phyloP scores from a whole-genome alignment of 2,329 filamentous ascomycete genomes.

The Colletotrichum tropicicola region DNA sequence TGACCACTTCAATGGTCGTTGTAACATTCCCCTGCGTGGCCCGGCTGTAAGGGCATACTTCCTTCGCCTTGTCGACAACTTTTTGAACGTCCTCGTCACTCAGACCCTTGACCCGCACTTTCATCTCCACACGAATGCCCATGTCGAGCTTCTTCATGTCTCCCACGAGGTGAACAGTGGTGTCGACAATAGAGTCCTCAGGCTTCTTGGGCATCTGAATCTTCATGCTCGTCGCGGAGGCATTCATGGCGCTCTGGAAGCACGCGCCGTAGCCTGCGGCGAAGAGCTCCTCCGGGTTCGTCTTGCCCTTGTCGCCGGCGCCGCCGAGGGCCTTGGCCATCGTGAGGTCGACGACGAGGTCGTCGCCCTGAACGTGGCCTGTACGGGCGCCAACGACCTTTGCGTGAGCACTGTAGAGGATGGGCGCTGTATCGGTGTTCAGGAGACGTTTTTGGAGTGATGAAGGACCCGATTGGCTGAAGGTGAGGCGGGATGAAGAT shows the following conservation, averaged over 20 bases:
- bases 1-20: slow-evolving; percentile 35
- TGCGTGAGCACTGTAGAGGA: slow-evolving; percentile 47
- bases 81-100: slow-evolving; percentile 35
- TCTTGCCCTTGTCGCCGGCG: slow-evolving; percentile 47
- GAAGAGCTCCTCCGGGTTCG: slow-evolving; percentile 57
- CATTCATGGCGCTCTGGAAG: slow-evolving; percentile 57
- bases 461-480: neutral
- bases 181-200: slow-evolving; percentile 48
- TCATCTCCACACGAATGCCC: slow-evolving; percentile 52
- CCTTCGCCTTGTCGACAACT: slow-evolving; percentile 37
- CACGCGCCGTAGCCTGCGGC: slow-evolving; percentile 57
- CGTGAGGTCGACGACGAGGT: slow-evolving; percentile 43
- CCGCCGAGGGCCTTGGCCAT: slow-evolving; percentile 54
- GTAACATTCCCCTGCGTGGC: slow-evolving; percentile 38
- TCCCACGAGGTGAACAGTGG: slow-evolving; percentile 53
- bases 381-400: slow-evolving; percentile 48
- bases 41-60: slow-evolving; percentile 39
- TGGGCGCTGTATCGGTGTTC: slow-evolving; percentile 48
- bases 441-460: slow-evolving; percentile 36
- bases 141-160: slow-evolving; percentile 54
- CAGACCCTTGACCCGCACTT: slow-evolving; percentile 44
- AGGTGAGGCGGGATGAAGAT: neutral
- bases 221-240: slow-evolving; percentile 47
- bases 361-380: slow-evolving; percentile 38
- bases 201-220: slow-evolving; percentile 48